Evolutionary conservation across 1,284 basidiomycete genomes (phyloP), one percentile per base, ranked within the genome.

Genomic region (Malassezia globosa): DNA sequence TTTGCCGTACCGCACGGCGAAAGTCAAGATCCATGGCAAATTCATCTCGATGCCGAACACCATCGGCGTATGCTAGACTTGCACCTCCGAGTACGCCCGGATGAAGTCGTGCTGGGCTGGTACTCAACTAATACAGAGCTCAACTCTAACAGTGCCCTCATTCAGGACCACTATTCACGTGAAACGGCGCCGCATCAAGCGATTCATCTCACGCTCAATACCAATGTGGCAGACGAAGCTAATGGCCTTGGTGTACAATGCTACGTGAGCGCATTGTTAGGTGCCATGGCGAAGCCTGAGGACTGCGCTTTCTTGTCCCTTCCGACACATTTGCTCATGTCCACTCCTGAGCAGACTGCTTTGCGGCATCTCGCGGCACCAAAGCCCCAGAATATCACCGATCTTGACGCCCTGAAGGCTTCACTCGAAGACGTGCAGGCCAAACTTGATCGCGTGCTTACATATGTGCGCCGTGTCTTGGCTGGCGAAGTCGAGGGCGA

Each of bases 101-200:
- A 84, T 66, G 86, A 90, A 69, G 80, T 82, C 44, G 87, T 90
- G 57, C 84, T 90, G 37, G 87, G 87, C 55, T 92, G 87, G 87
- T 70, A 70, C 48, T 64, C 65, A 18, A 68, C 67, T 19, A 63
- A 57, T 56, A 84, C 84, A 3, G 82, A 84, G 57, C 79, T 97
- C 53, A 92, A 94, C 76, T 87, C 86, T 13, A 92, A 92, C 77
- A 92, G 89, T 37, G 89, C 94, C 18, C 79, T 99, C 58, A 94
- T 99, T 68, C 94, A 97, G 79, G 90, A 95, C 75, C 95, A 95
- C 75, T 97, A 94, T 75, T 82, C 86, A 33, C 81, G 85, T 77
- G 88, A 97, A 75, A 89, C 87, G 2, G 77, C 81, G 1, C 85
- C 87, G 4, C 81, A 85, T 72, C 85, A 84, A 51, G 89, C 94